Percentiles rank a stretch among this genome's conserved stretches.
Conservation (phyloP, 73 alveolate genomes). For the Tetrahymena elliotti region DNA sequence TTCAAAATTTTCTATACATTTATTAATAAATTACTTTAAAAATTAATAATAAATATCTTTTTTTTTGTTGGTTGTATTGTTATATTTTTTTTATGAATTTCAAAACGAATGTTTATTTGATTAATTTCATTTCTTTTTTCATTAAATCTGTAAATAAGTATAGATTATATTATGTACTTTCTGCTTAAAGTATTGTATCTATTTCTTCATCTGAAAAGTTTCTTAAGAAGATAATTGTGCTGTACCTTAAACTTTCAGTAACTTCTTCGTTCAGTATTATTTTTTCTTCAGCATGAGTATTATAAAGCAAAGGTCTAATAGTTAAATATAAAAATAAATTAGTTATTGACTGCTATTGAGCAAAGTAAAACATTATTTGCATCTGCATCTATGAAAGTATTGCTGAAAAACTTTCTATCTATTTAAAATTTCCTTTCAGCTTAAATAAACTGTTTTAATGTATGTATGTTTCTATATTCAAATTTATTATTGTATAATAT, state of each 20-base stretch:
- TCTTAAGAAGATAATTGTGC: slow-evolving; percentile 16
- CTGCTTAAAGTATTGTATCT: slow-evolving; percentile 27
- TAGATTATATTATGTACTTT: not conserved
- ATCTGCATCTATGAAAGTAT: not conserved
- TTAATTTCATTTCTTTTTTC: not conserved
- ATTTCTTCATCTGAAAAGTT: slow-evolving; percentile 42
- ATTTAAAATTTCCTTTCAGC: not conserved
- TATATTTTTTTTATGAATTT: not conserved
- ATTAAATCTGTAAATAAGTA: not conserved
- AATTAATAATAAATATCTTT: not conserved
- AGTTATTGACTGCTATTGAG: not conserved
- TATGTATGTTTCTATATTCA: no score
- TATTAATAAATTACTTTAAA: not conserved
- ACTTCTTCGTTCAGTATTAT: slow-evolving; percentile 29
- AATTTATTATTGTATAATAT: not conserved
- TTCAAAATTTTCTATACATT: not conserved
- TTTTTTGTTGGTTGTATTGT: not conserved
- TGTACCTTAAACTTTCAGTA: not conserved
- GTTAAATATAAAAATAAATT: not conserved
- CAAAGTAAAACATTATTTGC: not conserved
- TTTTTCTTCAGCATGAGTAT: slow-evolving; percentile 15
- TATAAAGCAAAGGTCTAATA: slow-evolving; percentile 13
- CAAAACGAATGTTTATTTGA: not conserved
- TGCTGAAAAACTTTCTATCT: not conserved
- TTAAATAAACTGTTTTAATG: not conserved